Evolutionary conservation across 192 early-diverging fungal genomes (phyloP).

Genomic region (Rhizoclosmatium globosum): DNA sequence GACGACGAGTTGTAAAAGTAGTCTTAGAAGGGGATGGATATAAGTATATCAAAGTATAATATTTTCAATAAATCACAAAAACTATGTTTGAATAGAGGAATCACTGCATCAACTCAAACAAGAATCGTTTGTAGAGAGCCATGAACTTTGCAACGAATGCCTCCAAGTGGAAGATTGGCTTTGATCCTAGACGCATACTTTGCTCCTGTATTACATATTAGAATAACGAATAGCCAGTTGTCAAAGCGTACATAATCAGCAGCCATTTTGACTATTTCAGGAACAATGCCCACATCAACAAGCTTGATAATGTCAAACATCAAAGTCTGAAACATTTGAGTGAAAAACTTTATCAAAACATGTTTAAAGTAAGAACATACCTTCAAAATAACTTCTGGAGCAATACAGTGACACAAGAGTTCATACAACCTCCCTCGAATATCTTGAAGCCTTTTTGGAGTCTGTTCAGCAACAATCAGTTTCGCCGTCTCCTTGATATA

Average conservation of each 20-base stretch:
- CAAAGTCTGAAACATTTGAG: conserved; percentile 59
- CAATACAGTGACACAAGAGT: conserved; percentile 89
- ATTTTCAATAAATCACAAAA: neutral
- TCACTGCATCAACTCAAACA: conserved; percentile 45
- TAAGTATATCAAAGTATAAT: neutral
- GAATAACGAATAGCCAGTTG: neutral
- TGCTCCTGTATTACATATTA: conserved; percentile 66
- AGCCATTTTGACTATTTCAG: conserved; percentile 72
- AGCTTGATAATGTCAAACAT: conserved; percentile 75
- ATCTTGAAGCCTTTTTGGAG: conserved; percentile 72
- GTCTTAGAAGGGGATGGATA: neutral
- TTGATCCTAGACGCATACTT: conserved; percentile 83
- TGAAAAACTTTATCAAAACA: neutral
- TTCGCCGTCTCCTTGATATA: conserved; percentile 75
- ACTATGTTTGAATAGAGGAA: conserved; percentile 3
- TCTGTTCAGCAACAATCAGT: conserved; percentile 78
- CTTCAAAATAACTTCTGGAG: conserved; percentile 82
- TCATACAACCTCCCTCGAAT: conserved; percentile 86
- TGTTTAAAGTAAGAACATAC: conserved; percentile 35
- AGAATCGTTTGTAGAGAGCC: conserved; percentile 86
- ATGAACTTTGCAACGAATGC: conserved; percentile 93
- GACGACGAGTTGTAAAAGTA: conserved; percentile 5
- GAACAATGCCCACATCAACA: conserved; percentile 75
- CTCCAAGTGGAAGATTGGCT: conserved; percentile 95
- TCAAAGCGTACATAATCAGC: conserved; percentile 75